Conservation (phyloP, 1,139 yeast species). For the Sugiyamaella pinicola region DNA sequence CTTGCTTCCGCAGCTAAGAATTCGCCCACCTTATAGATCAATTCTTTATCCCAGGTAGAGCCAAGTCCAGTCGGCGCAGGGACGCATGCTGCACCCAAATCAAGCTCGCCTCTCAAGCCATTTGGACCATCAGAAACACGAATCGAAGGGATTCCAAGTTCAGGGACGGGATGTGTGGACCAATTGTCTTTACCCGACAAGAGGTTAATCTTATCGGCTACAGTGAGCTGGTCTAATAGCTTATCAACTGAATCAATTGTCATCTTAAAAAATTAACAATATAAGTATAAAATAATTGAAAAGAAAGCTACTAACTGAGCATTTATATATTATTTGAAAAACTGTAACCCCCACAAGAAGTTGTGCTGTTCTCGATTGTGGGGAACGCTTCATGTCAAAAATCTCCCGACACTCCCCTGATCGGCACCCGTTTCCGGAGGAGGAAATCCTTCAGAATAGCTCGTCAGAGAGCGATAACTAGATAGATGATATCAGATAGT, state of each 20-base stretch:
- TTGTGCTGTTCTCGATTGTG: neutral
- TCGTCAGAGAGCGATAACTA: no score
- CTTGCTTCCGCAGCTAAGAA: constrained; percentile 55
- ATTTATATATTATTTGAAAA: neutral
- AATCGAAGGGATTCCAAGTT: constrained; percentile 48
- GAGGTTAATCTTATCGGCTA: constrained; percentile 46
- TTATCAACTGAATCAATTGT: constrained; percentile 11
- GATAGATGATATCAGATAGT: no score
- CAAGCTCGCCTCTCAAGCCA: constrained; percentile 57
- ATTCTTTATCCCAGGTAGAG: constrained; percentile 48
- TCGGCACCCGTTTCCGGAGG: constrained; percentile 1
- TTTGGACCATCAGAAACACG: constrained; percentile 56
- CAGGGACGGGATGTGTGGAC: constrained; percentile 56
- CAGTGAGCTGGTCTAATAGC: constrained; percentile 9
- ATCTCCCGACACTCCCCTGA: constrained; percentile 12
- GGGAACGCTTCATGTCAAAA: neutral
- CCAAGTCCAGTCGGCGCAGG: constrained; percentile 54
- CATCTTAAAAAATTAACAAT: neutral
- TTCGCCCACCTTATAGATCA: constrained; percentile 50
- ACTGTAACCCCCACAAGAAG: neutral
- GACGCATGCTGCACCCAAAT: constrained; percentile 51
- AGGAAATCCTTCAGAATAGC: no score
- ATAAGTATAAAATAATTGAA: neutral
- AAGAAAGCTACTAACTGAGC: neutral
- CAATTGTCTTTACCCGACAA: constrained; percentile 44